These are phyloP conservation scores for Globisporangium yorkense DNA, from an alignment of 352 stramenopile genomes.

Conservation along the genomic window DNA sequence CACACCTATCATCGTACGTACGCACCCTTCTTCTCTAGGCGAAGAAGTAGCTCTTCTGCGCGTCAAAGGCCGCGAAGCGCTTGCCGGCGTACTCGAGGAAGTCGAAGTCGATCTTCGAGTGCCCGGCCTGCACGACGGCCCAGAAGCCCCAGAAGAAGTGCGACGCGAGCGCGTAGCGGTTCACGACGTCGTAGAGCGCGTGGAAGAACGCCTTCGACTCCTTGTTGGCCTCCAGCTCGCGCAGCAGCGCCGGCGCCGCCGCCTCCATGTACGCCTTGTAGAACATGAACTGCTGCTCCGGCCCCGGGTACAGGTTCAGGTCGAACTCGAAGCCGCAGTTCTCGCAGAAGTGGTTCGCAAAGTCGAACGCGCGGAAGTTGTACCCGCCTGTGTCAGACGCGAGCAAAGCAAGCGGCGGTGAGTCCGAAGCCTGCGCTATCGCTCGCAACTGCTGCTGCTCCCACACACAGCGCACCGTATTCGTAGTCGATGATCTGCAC, in stretches of 20 bases:
- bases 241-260: conserved; percentile 56
- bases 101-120: conserved; percentile 90
- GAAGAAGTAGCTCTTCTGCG: conserved; percentile 66
- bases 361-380: conserved; percentile 92
- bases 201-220: conserved; percentile 81
- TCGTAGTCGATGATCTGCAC: conserved; percentile 96
- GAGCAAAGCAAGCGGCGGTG: neutral
- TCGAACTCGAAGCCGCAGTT: conserved; percentile 93
- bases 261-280: conserved; percentile 81
- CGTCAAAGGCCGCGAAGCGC: conserved; percentile 76
- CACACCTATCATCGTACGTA: neutral
- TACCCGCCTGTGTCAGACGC: conserved; percentile 57
- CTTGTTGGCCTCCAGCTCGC: conserved; percentile 56
- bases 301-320: conserved; percentile 74
- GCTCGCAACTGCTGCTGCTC: too few relatives aligned
- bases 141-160: conserved; percentile 94
- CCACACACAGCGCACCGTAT: conserved; percentile 37
- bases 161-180: conserved; percentile 84
- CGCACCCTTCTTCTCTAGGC: conserved; percentile 10
- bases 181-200: conserved; percentile 78
- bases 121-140: conserved; percentile 88
- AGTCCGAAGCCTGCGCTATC: too few relatives aligned
- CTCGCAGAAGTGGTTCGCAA: conserved; percentile 95
- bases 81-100: conserved; percentile 83
- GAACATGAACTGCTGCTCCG: conserved; percentile 82